Conservation (phyloP, 225 moss, liverwort and hornwort species). For the Antitrichia curtipendula region DNA sequence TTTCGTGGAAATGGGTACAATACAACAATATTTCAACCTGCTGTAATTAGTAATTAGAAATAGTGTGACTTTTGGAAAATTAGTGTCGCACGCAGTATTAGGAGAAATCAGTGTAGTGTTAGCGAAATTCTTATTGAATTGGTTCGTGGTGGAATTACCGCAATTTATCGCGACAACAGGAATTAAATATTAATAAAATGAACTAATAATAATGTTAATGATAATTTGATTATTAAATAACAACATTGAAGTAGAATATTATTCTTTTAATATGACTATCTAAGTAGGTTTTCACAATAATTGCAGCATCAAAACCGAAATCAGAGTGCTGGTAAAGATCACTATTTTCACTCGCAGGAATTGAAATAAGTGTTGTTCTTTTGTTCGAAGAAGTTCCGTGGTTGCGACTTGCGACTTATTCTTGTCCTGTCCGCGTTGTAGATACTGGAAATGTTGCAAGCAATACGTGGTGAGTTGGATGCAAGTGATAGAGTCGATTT, state of each 20-base stretch:
- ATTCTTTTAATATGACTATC: background rate
- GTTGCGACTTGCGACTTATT: constrained; percentile 18
- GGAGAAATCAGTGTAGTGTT: background rate
- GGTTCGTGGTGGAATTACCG: background rate
- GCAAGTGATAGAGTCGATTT: constrained; percentile 14
- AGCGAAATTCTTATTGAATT: background rate
- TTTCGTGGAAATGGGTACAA: background rate
- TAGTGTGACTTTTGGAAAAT: background rate
- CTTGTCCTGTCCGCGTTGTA: constrained; percentile 17
- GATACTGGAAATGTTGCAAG: constrained; percentile 24
- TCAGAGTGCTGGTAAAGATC: background rate
- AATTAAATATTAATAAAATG: background rate
- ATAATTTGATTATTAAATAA: background rate
- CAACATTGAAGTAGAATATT: background rate
- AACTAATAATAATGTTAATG: background rate
- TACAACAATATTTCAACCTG: background rate
- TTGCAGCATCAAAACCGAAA: background rate
- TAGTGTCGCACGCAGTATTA: background rate
- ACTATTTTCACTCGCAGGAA: background rate
- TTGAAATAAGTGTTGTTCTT: background rate
- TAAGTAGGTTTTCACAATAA: background rate
- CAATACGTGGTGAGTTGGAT: constrained; percentile 43
- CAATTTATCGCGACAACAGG: background rate
- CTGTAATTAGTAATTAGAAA: background rate
- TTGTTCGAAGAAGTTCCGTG: background rate